Percentiles rank a stretch among this genome's conserved stretches.
Conservation (phyloP, 2,329 filamentous ascomycete genomes). For the Colletotrichum incanum region DNA sequence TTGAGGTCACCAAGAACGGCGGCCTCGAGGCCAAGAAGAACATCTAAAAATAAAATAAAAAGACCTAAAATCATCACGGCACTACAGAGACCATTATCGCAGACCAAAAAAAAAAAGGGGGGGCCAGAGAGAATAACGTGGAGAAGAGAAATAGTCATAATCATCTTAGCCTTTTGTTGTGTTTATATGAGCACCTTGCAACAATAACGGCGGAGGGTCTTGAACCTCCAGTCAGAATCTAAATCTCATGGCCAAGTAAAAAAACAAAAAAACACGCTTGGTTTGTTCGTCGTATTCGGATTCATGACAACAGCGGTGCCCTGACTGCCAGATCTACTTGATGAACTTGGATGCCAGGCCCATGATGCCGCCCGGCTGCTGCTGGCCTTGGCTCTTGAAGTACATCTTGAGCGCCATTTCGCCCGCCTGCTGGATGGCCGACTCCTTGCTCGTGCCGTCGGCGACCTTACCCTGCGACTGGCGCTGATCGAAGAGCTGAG, state of each 20-base stretch:
- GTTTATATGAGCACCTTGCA: too few relatives aligned
- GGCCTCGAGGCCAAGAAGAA: slow-evolving; percentile 40
- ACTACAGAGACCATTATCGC: background rate
- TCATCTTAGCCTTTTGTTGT: background rate
- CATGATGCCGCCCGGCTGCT: slow-evolving; percentile 63
- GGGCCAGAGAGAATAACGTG: background rate
- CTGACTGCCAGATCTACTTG: slow-evolving; percentile 44
- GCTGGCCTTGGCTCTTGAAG: slow-evolving; percentile 79
- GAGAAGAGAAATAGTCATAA: background rate
- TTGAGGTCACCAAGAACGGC: slow-evolving; percentile 53
- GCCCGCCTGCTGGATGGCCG: slow-evolving; percentile 82
- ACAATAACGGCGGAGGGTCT: background rate
- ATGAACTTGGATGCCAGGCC: slow-evolving; percentile 65
- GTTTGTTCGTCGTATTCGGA: background rate
- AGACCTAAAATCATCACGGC: too few relatives aligned
- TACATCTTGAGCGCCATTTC: slow-evolving; percentile 95
- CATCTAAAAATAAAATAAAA: background rate
- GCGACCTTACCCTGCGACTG: slow-evolving; percentile 67
- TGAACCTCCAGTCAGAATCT: background rate
- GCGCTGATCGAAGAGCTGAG: slow-evolving; percentile 73
- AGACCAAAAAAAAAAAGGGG: too few relatives aligned
- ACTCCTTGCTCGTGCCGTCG: slow-evolving; percentile 81
- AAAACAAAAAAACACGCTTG: background rate
- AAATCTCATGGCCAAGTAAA: background rate
- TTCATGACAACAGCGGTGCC: background rate